These are phyloP conservation scores for Eimeria necatrix DNA, from an alignment of 169 alveolate species.

Conservation along the genomic window DNA sequence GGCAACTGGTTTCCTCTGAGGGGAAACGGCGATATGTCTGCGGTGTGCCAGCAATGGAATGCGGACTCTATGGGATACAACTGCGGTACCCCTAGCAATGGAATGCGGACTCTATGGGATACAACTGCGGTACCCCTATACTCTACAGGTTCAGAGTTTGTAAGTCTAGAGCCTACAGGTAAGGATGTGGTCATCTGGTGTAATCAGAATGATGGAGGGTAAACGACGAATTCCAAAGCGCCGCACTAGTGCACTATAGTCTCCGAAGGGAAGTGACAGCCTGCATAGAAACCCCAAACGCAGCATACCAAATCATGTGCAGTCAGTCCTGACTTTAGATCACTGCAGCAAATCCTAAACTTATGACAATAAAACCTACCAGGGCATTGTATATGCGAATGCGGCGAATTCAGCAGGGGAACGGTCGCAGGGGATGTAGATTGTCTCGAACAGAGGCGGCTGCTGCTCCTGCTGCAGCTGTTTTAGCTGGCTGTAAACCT, in stretches of 20 bases:
- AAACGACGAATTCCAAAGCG: slow-evolving; percentile 31
- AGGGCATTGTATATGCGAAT: slow-evolving; percentile 74
- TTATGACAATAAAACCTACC: background rate
- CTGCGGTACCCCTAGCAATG: background rate
- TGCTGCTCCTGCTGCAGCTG: slow-evolving; percentile 24
- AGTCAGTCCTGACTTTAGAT: background rate
- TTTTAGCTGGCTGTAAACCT: slow-evolving; percentile 50
- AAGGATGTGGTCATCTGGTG: slow-evolving; percentile 64
- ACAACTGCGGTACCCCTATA: too few species aligned
- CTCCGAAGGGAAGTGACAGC: slow-evolving; percentile 61
- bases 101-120: background rate
- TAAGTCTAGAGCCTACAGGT: background rate
- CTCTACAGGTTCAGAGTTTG: background rate
- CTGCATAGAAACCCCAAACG: slow-evolving; percentile 18
- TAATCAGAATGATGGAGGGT: slow-evolving; percentile 41
- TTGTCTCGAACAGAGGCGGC: slow-evolving; percentile 42
- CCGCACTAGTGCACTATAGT: slow-evolving; percentile 34
- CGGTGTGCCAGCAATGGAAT: background rate
- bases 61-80: background rate
- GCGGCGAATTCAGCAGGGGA: slow-evolving; percentile 28
- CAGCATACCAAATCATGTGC: background rate
- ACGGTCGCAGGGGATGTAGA: slow-evolving; percentile 63
- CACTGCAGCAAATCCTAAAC: background rate
- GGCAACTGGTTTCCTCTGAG: too few species aligned
- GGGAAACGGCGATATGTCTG: background rate